Base-by-base conservation (phyloP, 106 monocot genomes). In the Dioscorea dumetorum region DNA sequence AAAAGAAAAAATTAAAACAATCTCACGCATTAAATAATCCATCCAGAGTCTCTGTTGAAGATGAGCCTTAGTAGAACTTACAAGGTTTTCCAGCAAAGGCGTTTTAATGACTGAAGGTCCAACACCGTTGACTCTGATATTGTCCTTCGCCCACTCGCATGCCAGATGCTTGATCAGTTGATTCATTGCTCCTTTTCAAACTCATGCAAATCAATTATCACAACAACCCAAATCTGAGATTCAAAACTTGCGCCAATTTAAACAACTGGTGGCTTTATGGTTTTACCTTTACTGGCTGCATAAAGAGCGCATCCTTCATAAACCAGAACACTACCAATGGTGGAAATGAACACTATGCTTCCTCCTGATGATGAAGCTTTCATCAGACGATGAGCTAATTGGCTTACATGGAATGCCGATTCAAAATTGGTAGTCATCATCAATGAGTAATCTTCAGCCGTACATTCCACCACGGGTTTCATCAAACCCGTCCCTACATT, bases 371-470 rank as follows among this genome's bases (percentile, higher is more conserved):
- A 70, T 4, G 75, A 70, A 21, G 71, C 80, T 51, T 61, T 71
- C 15, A 81, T 66, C 31, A 81, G 71, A 15, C 71, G 76, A 58
- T 76, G 66, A 22, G 76, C 70, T 19, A 81, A 70, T 33, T 76
- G 76, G 72, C 76, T 72, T 17, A 81, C 22, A 67, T 81, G 81
- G 71, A 81, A 76, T 19, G 58, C 65, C 0, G 81, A 72, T 60
- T 81, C 81, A 8, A 76, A 57, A 63, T 81, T 81, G 51, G 71
- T 71, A 11, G 72, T 48, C 76, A 81, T 72, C 9, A 53, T 0
- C 0, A 49, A 33, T 1, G 56, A 59, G 28, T 48, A 64, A 10
- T 69, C 74, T 49, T 68, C 73, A 5, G 6, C n/a, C n/a, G n/a
- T n/a, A n/a, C n/a, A n/a, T n/a, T n/a, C n/a, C n/a, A n/a, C n/a